Base-by-base conservation (phyloP, 2,329 filamentous ascomycete genomes). In the Fusarium compactum region DNA sequence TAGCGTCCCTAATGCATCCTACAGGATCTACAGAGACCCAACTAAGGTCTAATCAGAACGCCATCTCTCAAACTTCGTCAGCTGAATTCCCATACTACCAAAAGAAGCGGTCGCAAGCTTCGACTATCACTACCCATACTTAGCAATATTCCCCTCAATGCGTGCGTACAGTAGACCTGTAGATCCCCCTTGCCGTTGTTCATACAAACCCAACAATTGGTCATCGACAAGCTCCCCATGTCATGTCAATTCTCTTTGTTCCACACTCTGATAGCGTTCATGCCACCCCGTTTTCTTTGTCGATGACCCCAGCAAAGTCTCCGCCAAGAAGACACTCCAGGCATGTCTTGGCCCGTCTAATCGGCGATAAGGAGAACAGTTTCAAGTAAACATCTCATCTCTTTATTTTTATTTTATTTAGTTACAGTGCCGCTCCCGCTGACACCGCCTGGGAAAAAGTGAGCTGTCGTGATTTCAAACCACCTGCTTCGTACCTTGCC, bases 381-480 rank as follows among this genome's bases (percentile, higher is more conserved):
- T 54, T 55, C 48, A 25, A 56, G 57, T 63, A 44, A 53, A 55
- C 30, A 58, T 32, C 51, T 43, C 34, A 38, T n/a, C 18, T 38
- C 34, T n/a, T 38, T 38, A 38, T 38, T 38, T 38, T 32, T 12
- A 20, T 27, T 46, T 24, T 45, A 48, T 47, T 50, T 62, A 55
- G 44, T 44, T 44, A 44, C 34, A 38, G 15, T 46, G 40, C n/a
- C 18, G 18, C 27, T 68, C 45, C 47, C 52, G 48, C 54, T 34
- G 38, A 69, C 45, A 47, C 65, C 65, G 54, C 47, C 60, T 51
- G 34, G 34, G n/a, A 30, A 29, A 45, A 58, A 58, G 9, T 18
- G 53, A 69, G 64, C 59, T 69, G 56, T 65, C 58, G 68, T 54
- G 65, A 69, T 62, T 54, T 47, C 46, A 40, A 40, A 41, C 50